Evolutionary conservation across 306 rosid species (phyloP).

Genomic region (Aeschynomene evenia): DNA sequence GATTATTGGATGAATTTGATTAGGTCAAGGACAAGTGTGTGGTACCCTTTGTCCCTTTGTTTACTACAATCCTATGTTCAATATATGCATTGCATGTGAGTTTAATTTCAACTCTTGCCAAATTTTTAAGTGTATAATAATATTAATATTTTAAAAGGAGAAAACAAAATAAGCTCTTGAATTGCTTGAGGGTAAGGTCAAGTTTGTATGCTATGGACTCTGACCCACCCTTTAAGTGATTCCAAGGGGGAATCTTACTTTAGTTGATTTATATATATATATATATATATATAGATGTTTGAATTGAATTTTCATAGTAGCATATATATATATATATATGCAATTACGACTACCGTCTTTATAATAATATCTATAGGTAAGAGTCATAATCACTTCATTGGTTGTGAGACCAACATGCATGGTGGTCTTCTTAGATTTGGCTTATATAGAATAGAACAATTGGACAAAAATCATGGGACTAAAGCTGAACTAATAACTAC

Average conservation of each 20-base stretch:
- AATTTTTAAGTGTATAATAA: not conserved
- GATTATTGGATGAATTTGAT: slow-evolving; percentile 15
- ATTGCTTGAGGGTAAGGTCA: not conserved
- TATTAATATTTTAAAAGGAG: slow-evolving; percentile 18
- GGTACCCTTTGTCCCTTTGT: not conserved
- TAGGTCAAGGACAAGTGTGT: slow-evolving; percentile 26
- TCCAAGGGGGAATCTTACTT: slow-evolving; percentile 17
- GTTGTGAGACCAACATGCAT: not conserved
- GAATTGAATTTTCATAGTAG: no score
- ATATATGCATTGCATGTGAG: not conserved
- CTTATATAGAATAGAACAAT: not conserved
- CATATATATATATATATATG: no score
- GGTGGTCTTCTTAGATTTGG: not conserved
- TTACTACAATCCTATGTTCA: not conserved
- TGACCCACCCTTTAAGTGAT: slow-evolving; percentile 21
- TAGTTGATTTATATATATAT: not conserved
- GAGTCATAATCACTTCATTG: slow-evolving; percentile 2
- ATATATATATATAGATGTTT: no score
- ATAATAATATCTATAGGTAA: not conserved
- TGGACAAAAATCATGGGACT: not conserved
- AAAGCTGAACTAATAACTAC: not conserved
- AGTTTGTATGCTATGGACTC: not conserved
- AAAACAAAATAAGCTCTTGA: not conserved
- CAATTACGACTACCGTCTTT: not conserved
- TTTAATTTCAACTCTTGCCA: slow-evolving; percentile 7